Evolutionary conservation across 441 rosid genomes (phyloP).

Genomic region (Pelargonium citronellum): DNA sequence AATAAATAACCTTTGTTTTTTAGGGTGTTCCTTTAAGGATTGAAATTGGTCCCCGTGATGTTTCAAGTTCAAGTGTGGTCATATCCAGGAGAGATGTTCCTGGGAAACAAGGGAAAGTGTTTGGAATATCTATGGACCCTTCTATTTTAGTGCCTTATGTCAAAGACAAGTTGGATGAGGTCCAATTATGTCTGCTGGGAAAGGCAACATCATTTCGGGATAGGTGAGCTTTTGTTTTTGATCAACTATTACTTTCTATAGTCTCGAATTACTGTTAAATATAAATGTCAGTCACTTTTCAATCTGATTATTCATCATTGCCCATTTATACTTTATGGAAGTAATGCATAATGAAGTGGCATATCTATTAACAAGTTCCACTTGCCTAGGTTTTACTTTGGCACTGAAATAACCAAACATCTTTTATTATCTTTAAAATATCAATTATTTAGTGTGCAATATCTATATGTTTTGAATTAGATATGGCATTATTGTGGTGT

Average conservation of each 20-base stretch:
- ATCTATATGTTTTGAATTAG: no score
- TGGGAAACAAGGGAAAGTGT: conserved; percentile 84
- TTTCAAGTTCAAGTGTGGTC: conserved; percentile 67
- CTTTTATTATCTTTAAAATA: no score
- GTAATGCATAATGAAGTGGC: not conserved
- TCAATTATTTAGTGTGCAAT: no score
- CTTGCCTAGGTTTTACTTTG: not conserved
- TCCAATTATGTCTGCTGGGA: conserved; percentile 70
- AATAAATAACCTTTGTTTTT: conserved; percentile 18
- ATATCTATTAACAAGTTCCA: not conserved
- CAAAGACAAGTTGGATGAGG: conserved; percentile 81
- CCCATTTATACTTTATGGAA: conserved; percentile 2
- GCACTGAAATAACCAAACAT: no score
- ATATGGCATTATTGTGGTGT: no score
- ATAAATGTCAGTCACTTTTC: conserved; percentile 1
- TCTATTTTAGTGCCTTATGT: conserved; percentile 58
- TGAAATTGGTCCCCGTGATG: conserved; percentile 94
- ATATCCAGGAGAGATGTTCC: conserved; percentile 87
- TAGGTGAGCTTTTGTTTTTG: conserved; percentile 41
- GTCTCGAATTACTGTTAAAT: not conserved
- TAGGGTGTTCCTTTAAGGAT: conserved; percentile 83
- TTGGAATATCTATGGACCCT: conserved; percentile 87
- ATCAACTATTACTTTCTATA: not conserved
- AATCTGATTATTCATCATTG: not conserved
- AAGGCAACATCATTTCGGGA: conserved; percentile 62